Conservation (phyloP, 441 rosid genomes). For the Lagerstroemia fauriei region DNA sequence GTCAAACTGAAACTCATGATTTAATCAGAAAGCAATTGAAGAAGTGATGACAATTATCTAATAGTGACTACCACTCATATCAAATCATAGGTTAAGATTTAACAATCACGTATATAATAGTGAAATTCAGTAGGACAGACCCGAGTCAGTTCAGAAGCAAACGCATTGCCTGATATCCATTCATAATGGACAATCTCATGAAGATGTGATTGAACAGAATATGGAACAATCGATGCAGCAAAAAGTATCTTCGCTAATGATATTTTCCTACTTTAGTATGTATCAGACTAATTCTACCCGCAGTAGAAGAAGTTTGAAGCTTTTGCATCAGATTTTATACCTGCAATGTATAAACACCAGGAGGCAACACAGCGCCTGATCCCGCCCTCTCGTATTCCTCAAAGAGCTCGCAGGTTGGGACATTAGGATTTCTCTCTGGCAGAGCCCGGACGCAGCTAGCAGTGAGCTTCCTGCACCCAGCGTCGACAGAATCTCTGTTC, state of each 20-base stretch:
- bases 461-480: conserved; percentile 80
- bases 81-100: neutral
- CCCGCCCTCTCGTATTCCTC: conserved; percentile 84
- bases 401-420: conserved; percentile 76
- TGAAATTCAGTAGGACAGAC: neutral
- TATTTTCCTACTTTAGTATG: too few species aligned
- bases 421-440: conserved; percentile 70
- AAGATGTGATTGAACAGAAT: neutral
- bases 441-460: conserved; percentile 84
- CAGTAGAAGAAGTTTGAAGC: neutral
- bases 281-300: neutral
- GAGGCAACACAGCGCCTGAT: conserved; percentile 70
- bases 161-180: neutral
- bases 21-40: neutral
- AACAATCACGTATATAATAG: neutral
- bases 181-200: neutral
- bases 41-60: neutral
- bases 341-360: conserved; percentile 92
- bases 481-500: conserved; percentile 94
- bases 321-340: conserved; percentile 31
- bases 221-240: neutral
- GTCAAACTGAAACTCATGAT: neutral
- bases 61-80: neutral
- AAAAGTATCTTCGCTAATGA: neutral
- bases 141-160: neutral